These are phyloP conservation scores for Neurospora sp. DNA, from an alignment of 2,329 filamentous ascomycete genomes.

Conservation along the genomic window DNA sequence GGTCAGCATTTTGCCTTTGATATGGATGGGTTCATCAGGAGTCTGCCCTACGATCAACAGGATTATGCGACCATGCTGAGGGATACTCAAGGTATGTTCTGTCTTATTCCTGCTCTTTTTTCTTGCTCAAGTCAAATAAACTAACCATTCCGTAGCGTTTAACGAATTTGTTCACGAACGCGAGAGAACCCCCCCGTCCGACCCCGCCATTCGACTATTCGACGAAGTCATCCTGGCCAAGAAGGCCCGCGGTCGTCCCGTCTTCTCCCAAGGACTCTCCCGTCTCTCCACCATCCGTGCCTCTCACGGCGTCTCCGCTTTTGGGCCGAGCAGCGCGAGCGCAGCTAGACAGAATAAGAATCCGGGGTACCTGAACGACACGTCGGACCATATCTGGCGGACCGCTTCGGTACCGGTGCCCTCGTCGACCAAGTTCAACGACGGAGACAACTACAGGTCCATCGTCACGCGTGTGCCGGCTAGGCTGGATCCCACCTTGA, in stretches of 20 bases:
- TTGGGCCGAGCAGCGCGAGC: conserved; percentile 26
- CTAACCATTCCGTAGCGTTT: conserved; percentile 40
- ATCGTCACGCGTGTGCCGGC: conserved; percentile 61
- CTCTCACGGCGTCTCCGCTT: conserved; percentile 40
- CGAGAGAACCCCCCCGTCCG: conserved; percentile 52
- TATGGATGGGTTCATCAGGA: conserved; percentile 54
- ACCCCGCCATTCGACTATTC: conserved; percentile 63
- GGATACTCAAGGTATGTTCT: conserved; percentile 51
- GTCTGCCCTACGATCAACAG: conserved; percentile 55
- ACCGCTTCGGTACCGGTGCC: conserved; percentile 51
- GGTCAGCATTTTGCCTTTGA: conserved; percentile 55
- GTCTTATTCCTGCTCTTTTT: not conserved
- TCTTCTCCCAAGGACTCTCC: conserved; percentile 54
- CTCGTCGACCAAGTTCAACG: conserved; percentile 46
- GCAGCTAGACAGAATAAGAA: conserved; percentile 29
- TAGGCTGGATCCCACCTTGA: conserved; percentile 73
- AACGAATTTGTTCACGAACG: conserved; percentile 81
- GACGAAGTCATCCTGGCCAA: conserved; percentile 80
- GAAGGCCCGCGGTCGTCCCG: conserved; percentile 53
- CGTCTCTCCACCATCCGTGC: conserved; percentile 50
- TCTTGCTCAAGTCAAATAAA: conserved; percentile 8
- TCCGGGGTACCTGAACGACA: conserved; percentile 58
- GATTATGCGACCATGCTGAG: conserved; percentile 54
- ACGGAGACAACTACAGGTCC: conserved; percentile 47
- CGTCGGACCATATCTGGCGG: conserved; percentile 70